phyloP scores from a whole-genome alignment of 1,284 basidiomycete genomes.

The Mixia osmundae region DNA sequence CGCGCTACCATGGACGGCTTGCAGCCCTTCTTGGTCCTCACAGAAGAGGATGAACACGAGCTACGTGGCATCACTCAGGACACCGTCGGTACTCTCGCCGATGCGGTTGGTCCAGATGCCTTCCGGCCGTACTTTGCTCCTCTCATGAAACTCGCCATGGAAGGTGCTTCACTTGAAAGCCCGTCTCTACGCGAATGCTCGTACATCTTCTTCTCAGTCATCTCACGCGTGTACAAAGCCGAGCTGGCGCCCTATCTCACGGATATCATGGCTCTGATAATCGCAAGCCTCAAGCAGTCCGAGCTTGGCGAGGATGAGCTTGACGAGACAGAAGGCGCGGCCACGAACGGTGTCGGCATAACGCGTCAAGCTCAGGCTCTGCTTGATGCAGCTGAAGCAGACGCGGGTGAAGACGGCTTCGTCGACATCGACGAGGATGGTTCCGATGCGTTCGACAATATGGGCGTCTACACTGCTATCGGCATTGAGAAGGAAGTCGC shows the following conservation, averaged over 20 bases:
- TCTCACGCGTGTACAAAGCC: constrained; percentile 84
- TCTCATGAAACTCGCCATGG: constrained; percentile 88
- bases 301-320: constrained; percentile 39
- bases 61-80: constrained; percentile 96
- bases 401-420: constrained; percentile 33
- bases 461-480: constrained; percentile 59
- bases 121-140: constrained; percentile 91
- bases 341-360: not conserved
- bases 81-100: constrained; percentile 90
- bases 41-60: constrained; percentile 65
- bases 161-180: constrained; percentile 57
- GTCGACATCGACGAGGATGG: constrained; percentile 51
- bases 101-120: constrained; percentile 78
- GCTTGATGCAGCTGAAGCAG: constrained; percentile 25
- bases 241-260: constrained; percentile 78
- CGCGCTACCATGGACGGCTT: constrained; percentile 72
- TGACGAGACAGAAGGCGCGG: not conserved
- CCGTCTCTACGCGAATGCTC: constrained; percentile 81
- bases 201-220: constrained; percentile 96
- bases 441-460: constrained; percentile 40
- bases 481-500: constrained; percentile 99
- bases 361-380: not conserved
- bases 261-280: constrained; percentile 62
- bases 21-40: constrained; percentile 56
- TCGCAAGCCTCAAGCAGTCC: constrained; percentile 58